phyloP scores from a whole-genome alignment of 108 stramenopile genomes.

The Nitzschia putrida region DNA sequence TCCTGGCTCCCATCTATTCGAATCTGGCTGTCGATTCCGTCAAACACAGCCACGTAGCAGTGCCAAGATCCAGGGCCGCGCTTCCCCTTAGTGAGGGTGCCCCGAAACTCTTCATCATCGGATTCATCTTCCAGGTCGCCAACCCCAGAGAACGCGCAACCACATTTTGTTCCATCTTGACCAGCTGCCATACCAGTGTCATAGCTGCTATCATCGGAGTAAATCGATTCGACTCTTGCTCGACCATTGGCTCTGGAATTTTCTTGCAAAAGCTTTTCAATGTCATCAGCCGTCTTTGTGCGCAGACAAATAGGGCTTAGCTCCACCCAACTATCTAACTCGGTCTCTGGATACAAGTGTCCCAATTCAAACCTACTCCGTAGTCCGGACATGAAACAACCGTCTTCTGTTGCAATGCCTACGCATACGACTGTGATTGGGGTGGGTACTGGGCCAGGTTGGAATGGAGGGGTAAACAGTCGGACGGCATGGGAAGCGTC shows the following conservation, averaged over 20 bases:
- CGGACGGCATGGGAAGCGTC: constrained; percentile 61
- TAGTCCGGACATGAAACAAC: constrained; percentile 80
- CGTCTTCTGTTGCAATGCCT: constrained; percentile 85
- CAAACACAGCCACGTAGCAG: constrained; percentile 73
- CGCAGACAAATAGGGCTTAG: constrained; percentile 65
- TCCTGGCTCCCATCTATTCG: constrained; percentile 73
- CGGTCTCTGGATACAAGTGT: constrained; percentile 59
- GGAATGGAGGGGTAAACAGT: constrained; percentile 74
- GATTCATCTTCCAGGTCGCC: constrained; percentile 19
- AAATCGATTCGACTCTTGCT: not conserved
- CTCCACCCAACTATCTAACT: constrained; percentile 48
- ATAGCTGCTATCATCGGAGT: constrained; percentile 29
- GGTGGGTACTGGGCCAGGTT: constrained; percentile 57
- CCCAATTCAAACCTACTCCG: constrained; percentile 73
- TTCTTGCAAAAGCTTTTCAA: constrained; percentile 6
- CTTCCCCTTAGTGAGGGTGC: constrained; percentile 48
- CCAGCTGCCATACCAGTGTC: constrained; percentile 19
- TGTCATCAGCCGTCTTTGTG: constrained; percentile 26
- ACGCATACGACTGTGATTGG: constrained; percentile 80
- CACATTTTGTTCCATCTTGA: constrained; percentile 21
- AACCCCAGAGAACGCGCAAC: constrained; percentile 17
- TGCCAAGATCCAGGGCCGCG: constrained; percentile 81
- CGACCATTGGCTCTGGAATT: not conserved
- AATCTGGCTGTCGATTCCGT: constrained; percentile 55
- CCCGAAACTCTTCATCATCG: constrained; percentile 33